phyloP scores from a whole-genome alignment of 352 stramenopile species.

The Phytophthora sp. region DNA sequence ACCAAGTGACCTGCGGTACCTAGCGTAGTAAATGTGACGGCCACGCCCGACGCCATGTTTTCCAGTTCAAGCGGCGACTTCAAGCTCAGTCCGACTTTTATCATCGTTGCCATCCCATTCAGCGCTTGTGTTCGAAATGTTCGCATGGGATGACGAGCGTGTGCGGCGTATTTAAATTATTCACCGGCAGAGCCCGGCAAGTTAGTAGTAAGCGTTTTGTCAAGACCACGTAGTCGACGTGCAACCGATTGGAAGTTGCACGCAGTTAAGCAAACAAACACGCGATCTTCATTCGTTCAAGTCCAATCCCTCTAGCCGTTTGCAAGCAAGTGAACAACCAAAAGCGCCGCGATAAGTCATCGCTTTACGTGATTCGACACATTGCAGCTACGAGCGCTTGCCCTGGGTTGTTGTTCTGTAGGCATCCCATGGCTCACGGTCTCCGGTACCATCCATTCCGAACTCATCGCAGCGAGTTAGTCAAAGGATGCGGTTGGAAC shows the following conservation, averaged over 20 bases:
- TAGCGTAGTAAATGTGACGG: slow-evolving; percentile 49
- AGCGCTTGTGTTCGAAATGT: slow-evolving; percentile 30
- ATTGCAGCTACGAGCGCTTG: neutral
- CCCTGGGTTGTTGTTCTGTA: neutral
- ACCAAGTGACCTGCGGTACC: slow-evolving; percentile 26
- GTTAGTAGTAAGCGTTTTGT: slow-evolving; percentile 51
- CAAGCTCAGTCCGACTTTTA: slow-evolving; percentile 11
- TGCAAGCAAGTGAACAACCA: neutral
- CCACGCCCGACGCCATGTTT: slow-evolving; percentile 25
- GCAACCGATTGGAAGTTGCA: slow-evolving; percentile 49
- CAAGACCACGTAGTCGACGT: slow-evolving; percentile 30
- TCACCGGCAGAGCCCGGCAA: slow-evolving; percentile 36
- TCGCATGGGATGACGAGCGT: slow-evolving; percentile 16
- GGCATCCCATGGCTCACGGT: slow-evolving; percentile 1
- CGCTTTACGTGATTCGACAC: neutral
- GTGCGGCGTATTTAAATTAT: slow-evolving; percentile 61
- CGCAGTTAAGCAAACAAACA: slow-evolving; percentile 30
- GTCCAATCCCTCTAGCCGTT: neutral
- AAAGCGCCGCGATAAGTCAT: no score
- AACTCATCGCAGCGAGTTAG: slow-evolving; percentile 17
- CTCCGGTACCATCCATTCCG: slow-evolving; percentile 13
- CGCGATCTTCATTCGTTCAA: slow-evolving; percentile 26
- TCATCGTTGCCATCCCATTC: slow-evolving; percentile 18
- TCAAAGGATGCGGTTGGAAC: slow-evolving; percentile 1
- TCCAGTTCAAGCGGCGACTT: slow-evolving; percentile 12